Base-by-base conservation (phyloP, 345 rosid genomes). In the Pistacia atlantica region DNA sequence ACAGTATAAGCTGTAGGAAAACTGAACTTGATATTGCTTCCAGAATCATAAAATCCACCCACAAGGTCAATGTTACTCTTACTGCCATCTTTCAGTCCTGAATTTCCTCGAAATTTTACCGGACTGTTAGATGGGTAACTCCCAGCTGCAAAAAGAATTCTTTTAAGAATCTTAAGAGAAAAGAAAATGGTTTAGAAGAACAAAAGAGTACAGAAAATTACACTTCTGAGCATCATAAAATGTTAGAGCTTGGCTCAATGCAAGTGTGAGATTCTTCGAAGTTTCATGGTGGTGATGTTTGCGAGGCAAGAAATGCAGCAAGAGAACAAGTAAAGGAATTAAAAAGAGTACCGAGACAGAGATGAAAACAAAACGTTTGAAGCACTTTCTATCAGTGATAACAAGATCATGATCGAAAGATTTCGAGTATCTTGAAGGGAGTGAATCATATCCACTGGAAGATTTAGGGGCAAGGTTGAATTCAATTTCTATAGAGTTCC, bases 221-320 rank as follows among this genome's bases (percentile, higher is more conserved):
- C 92, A 90, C 72, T 86, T 87, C 72, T 89, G 95, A 18, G 90
- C 92, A 80, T 89, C 92, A 35, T 89, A 90, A 77, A 90, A 90
- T 18, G 78, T 82, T 25, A 90, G 82, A 61, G 92, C 89, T 65
- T 80, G 92, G 60, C 72, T 86, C 57, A 89, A 59, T 17, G 90
- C 90, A 31, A 90, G 83, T 0, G 91, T 86, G 76, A 89, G 85
- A 80, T 90, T 89, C 84, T 75, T 87, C 7, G 87, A 78, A 54
- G 35, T 20, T 1, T 69, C 80, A 73, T 76, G 80, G 56, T 75
- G 89, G 8, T 71, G 42, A 55, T 82, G 80, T 38, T 77, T 81
- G 63, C 49, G 84, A 59, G 87, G 90, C 77, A 87, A 67, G 72
- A 87, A 85, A 45, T 78, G 81, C 22, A 77, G 35, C 9, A 86